phyloP scores from a whole-genome alignment of 768 basidiomycete genomes.

The Leccinum boreale region DNA sequence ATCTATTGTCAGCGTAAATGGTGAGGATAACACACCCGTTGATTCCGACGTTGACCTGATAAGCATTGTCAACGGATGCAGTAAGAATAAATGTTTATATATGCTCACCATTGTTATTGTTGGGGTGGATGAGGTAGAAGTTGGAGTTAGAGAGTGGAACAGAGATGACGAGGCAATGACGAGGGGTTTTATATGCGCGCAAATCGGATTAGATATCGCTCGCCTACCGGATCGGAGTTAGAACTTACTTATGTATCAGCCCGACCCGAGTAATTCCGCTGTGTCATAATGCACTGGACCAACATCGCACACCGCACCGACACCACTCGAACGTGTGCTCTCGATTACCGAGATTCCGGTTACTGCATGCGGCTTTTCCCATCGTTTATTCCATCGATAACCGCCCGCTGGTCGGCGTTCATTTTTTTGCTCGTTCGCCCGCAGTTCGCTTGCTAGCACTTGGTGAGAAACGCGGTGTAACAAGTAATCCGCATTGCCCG shows the following conservation, averaged over 20 bases:
- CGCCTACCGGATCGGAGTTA: conserved; percentile 26
- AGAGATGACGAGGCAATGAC: conserved; percentile 1
- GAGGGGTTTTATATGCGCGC: conserved; percentile 26
- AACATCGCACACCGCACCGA: conserved; percentile 7
- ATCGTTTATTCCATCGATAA: background rate
- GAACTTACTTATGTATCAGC: conserved; percentile 4
- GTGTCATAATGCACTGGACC: background rate
- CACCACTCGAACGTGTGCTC: conserved; percentile 9
- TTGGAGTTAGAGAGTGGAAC: background rate
- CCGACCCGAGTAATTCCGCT: conserved; percentile 7
- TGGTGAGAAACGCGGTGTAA: background rate
- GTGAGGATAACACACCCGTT: conserved; percentile 67
- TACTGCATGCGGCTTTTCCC: background rate
- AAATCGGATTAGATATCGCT: background rate
- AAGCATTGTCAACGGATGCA: conserved; percentile 3
- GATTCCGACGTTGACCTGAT: conserved; percentile 85
- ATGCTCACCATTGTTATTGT: conserved; percentile 25
- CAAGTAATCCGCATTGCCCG: background rate
- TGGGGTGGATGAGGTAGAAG: conserved; percentile 7
- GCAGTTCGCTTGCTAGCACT: background rate
- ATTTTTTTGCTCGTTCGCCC: background rate
- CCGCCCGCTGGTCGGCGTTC: background rate
- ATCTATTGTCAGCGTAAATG: conserved; percentile 1
- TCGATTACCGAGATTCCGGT: background rate
- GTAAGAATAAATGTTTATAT: background rate